Base-by-base conservation (phyloP, 2,329 filamentous ascomycete species). In the Talaromyces sp. region DNA sequence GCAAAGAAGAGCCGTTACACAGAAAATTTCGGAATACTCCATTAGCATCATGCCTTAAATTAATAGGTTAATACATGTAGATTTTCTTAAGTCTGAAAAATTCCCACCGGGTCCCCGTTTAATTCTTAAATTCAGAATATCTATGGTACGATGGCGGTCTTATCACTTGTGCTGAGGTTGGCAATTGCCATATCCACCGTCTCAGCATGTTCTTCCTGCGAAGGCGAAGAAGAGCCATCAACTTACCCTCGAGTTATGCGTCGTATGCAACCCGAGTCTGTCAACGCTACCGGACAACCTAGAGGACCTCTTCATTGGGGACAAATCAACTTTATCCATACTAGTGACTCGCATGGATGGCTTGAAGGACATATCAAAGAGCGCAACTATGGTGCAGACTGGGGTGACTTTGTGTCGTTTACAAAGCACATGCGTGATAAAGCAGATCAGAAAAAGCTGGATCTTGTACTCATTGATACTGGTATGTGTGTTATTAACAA, bases 371-470 rank as follows among this genome's bases (percentile, higher is more conserved):
- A 85, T 63, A 66, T 86, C 56, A 84, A 85, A 60, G 82, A 86
- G 69, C 74, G 77, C 60, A 86, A 85, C 62, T 86, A 86, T 55
- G 83, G 84, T 36, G 84, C 83, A 2, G 85, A 87, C 63, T 87
- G 84, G 82, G 85, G 85, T 20, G 85, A 87, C 65, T 86, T 82
- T 66, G 82, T 83, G 37, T 80, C 80, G 49, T 86, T 87, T 63
- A 77, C 80, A 11, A 78, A 76, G 45, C 79, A 79, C 56, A 85
- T 87, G 82, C 83, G 82, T 67, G 70, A 80, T 50, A 83, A 80
- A 60, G 84, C 85, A 3, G 72, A 74, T 17, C 73, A 78, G 11
- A 73, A 85, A 57, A 79, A 80, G 9, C 84, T 86, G 5, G 85
- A 87, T 14, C 47, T 54, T 14, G 11, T 54, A 20, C 35, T 54